phyloP scores from a whole-genome alignment of 2,329 filamentous ascomycete species.

The Biscogniauxia marginata region DNA sequence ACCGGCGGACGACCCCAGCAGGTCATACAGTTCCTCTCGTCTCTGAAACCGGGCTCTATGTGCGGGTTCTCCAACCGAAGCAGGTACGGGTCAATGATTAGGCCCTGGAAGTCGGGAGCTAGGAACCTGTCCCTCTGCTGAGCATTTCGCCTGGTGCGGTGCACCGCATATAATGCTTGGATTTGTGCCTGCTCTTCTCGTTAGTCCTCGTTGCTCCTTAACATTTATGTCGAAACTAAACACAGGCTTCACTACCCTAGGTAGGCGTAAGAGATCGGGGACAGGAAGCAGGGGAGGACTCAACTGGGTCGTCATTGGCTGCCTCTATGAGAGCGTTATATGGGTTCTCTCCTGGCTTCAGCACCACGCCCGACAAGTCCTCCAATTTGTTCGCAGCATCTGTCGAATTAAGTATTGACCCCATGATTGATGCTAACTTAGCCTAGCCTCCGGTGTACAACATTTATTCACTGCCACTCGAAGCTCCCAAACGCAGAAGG shows the following conservation, averaged over 20 bases:
- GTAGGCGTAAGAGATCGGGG: not conserved
- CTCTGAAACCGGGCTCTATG: slow-evolving; percentile 66
- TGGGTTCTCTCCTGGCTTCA: slow-evolving; percentile 63
- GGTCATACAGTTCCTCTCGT: slow-evolving; percentile 78
- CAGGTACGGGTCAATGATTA: slow-evolving; percentile 75
- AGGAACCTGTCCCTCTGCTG: slow-evolving; percentile 76
- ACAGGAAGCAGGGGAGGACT: slow-evolving; percentile 25
- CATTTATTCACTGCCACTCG: not conserved
- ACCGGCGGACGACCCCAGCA: slow-evolving; percentile 84
- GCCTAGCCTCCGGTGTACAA: not conserved
- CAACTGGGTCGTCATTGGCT: slow-evolving; percentile 66
- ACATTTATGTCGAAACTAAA: slow-evolving; percentile 4
- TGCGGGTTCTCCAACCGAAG: slow-evolving; percentile 63
- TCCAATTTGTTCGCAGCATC: slow-evolving; percentile 52
- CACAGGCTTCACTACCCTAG: no score
- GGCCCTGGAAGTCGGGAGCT: slow-evolving; percentile 62
- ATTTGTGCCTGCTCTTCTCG: slow-evolving; percentile 55
- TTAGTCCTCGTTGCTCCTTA: slow-evolving; percentile 13
- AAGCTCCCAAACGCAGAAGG: not conserved
- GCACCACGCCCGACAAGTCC: slow-evolving; percentile 51
- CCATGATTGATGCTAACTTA: slow-evolving; percentile 27
- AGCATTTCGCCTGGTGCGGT: slow-evolving; percentile 72
- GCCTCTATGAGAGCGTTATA: slow-evolving; percentile 71
- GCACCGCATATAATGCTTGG: slow-evolving; percentile 68
- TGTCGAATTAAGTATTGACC: slow-evolving; percentile 36